phyloP scores from a whole-genome alignment of 108 stramenopile genomes.

The Mayamaea pseudoterrestris region DNA sequence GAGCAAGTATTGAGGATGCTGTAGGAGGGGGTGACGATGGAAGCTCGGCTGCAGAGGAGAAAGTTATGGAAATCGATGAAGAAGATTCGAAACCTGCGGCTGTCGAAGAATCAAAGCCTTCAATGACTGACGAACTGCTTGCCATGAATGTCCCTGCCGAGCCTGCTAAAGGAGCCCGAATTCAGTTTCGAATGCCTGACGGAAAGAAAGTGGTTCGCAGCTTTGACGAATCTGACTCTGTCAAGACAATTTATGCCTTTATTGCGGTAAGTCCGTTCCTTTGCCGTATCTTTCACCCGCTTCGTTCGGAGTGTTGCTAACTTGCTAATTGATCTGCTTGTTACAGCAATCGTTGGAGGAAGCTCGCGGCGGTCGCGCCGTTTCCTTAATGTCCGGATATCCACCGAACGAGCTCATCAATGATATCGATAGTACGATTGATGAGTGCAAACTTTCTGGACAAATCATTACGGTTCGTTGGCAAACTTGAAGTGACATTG shows the following conservation, averaged over 20 bases:
- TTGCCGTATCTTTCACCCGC: neutral
- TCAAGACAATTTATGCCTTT: constrained; percentile 62
- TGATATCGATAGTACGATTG: constrained; percentile 48
- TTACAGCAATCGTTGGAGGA: constrained; percentile 44
- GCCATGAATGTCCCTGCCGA: constrained; percentile 40
- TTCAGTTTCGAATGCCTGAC: constrained; percentile 78
- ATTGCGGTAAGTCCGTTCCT: constrained; percentile 37
- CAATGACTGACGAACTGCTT: constrained; percentile 33
- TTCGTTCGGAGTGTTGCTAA: neutral
- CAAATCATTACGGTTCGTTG: constrained; percentile 64
- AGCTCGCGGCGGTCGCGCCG: constrained; percentile 45
- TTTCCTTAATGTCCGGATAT: constrained; percentile 68
- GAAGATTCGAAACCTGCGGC: constrained; percentile 5
- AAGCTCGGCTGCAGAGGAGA: constrained; percentile 12
- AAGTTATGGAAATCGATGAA: constrained; percentile 22
- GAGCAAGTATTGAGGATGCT: constrained; percentile 53
- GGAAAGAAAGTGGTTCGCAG: constrained; percentile 63
- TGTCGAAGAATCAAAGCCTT: constrained; percentile 3
- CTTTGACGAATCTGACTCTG: constrained; percentile 35
- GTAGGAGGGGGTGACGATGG: constrained; percentile 18
- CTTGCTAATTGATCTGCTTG: constrained; percentile 1
- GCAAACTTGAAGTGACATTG: constrained; percentile 25
- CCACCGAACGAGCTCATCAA: constrained; percentile 63
- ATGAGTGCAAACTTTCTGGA: constrained; percentile 41
- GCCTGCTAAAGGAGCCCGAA: constrained; percentile 44